Conservation (phyloP, 1,284 basidiomycete genomes). For the Filobasidium uniguttulatum region DNA sequence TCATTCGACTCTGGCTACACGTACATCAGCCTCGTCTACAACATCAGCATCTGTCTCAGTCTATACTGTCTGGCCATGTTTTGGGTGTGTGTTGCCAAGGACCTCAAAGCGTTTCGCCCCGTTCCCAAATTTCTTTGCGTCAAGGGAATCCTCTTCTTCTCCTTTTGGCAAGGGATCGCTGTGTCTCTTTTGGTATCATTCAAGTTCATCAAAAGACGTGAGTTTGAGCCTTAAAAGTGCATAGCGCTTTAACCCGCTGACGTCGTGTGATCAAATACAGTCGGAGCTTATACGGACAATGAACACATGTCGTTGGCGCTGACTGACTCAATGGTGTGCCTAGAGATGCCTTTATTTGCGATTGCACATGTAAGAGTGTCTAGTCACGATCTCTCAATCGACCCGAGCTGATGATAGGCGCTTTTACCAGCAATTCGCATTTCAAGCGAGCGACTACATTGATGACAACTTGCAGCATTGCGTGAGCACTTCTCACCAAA, state of each 20-base stretch:
- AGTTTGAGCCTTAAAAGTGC: conserved; percentile 4
- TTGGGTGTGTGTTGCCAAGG: conserved; percentile 76
- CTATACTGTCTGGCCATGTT: conserved; percentile 73
- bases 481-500: conserved; percentile 14
- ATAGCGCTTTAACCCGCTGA: background rate
- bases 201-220: conserved; percentile 52
- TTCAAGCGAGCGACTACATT: conserved; percentile 57
- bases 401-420: background rate
- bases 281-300: conserved; percentile 77
- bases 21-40: conserved; percentile 69
- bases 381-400: background rate
- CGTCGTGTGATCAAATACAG: conserved; percentile 21
- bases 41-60: conserved; percentile 41
- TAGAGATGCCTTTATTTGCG: conserved; percentile 97
- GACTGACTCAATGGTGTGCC: conserved; percentile 77
- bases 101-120: conserved; percentile 60
- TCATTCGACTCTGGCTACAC: conserved; percentile 75
- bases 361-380: conserved; percentile 51
- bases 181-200: conserved; percentile 80
- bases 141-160: conserved; percentile 95
- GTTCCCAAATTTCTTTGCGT: conserved; percentile 83
- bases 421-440: conserved; percentile 28
- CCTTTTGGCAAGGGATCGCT: conserved; percentile 87
- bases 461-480: conserved; percentile 53
- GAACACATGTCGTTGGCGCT: conserved; percentile 82